Base-by-base conservation (phyloP, 2,329 filamentous ascomycete species). In the Aspergillus pseudonomiae region DNA sequence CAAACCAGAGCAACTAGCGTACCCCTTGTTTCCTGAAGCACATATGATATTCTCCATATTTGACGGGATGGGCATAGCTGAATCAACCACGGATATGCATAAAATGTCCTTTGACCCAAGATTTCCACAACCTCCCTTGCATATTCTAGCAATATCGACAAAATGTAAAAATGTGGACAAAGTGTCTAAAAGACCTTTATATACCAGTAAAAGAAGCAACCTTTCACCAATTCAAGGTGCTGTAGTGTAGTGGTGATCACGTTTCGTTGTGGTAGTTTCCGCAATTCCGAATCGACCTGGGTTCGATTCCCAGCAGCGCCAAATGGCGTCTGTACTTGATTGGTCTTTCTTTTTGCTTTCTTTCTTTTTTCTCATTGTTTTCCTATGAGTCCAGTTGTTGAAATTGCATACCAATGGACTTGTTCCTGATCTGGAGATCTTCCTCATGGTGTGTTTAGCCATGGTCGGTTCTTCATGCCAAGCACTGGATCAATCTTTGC, bases 231-330 rank as follows among this genome's bases (percentile, higher is more conserved):
- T 7, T 55, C 52, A 55, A 55, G 52, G 52, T 55, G 52, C 52
- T 34, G 52, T 55, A 55, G 52, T 55, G 32, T 55, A 55, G 52
- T 55, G 52, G 52, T 55, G 21, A 55, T 39, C 32, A 55, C 32
- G 34, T n/a, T 19, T 36, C 52, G 52, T 55, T 55, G 52, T 55
- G 52, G 52, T 55, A n/a, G 11, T n/a, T 34, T 14, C 50, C 50
- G 7, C 34, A 55, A 19, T 55, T 32, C 52, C 52, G 52, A 36
- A 19, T 36, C 34, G 52, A 55, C 52, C 52, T 55, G 52, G 52
- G 52, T 55, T 55, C 52, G 52, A 55, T 55, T 55, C 52, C 52
- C 52, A 55, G 52, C 52, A 34, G 52, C 52, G 52, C 52, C 52
- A 55, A 36, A 39, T 41, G 52, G 52, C 52, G 52, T 36, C 21